Evolutionary conservation across 495 filamentous ascomycete genomes (phyloP).

Genomic region (Neurospora sp.): DNA sequence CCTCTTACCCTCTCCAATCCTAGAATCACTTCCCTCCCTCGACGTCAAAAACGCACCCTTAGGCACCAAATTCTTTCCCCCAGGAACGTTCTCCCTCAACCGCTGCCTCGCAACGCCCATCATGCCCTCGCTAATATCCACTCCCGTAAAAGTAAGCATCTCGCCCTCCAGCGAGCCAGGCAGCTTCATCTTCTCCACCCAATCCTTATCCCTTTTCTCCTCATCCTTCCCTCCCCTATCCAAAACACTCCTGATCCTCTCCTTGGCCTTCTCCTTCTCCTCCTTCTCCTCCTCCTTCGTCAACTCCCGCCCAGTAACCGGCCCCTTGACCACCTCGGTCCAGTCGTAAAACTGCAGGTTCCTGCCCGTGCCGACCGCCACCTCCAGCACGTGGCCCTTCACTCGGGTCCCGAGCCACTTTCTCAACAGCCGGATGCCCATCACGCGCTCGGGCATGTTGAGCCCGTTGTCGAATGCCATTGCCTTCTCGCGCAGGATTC

Average conservation of each 20-base stretch:
- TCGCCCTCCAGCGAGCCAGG: slow-evolving; percentile 5
- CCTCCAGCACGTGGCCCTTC: slow-evolving; percentile 75
- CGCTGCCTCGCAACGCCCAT: slow-evolving; percentile 29
- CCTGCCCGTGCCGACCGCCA: slow-evolving; percentile 82
- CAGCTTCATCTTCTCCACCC: neutral
- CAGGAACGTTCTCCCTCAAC: slow-evolving; percentile 19
- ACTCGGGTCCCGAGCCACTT: slow-evolving; percentile 49
- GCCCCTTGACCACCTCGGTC: slow-evolving; percentile 15
- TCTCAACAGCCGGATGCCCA: slow-evolving; percentile 54
- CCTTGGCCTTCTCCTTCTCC: slow-evolving; percentile 1
- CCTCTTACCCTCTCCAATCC: neutral
- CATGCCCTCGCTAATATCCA: slow-evolving; percentile 36
- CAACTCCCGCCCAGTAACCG: neutral
- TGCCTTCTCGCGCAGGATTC: slow-evolving; percentile 10
- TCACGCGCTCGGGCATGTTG: slow-evolving; percentile 52
- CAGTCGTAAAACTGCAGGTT: slow-evolving; percentile 68
- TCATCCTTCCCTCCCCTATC: neutral
- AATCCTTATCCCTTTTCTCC: neutral
- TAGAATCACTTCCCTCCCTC: neutral
- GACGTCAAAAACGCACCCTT: slow-evolving; percentile 9
- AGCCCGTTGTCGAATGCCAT: slow-evolving; percentile 21
- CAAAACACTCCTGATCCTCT: slow-evolving; percentile 4
- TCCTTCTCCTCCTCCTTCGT: slow-evolving; percentile 6
- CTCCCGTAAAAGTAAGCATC: slow-evolving; percentile 33
- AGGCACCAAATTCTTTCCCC: slow-evolving; percentile 10